Evolutionary conservation across 108 stramenopile genomes (phyloP).

Genomic region (Skeletonema costatum): DNA sequence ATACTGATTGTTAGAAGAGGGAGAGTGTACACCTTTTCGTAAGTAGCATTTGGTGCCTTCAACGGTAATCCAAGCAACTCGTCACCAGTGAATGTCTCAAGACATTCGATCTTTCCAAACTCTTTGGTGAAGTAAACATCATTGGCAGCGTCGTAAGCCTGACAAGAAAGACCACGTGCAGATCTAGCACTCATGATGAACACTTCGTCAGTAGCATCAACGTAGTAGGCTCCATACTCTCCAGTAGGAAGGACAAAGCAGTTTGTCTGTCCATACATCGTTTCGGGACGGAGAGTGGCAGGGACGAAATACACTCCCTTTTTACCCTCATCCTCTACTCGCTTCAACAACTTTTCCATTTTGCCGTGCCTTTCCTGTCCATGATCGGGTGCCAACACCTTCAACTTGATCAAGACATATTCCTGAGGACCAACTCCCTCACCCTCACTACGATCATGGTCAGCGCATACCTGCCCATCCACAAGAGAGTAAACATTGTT

Average conservation of each 20-base stretch:
- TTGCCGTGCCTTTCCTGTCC: slow-evolving; percentile 72
- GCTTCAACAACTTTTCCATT: slow-evolving; percentile 65
- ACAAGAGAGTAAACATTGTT: slow-evolving; percentile 95
- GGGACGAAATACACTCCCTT: slow-evolving; percentile 91
- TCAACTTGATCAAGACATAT: slow-evolving; percentile 97
- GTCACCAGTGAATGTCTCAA: slow-evolving; percentile 84
- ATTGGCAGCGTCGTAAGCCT: slow-evolving; percentile 72
- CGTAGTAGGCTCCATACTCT: slow-evolving; percentile 96
- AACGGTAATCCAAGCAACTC: slow-evolving; percentile 95
- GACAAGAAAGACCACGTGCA: slow-evolving; percentile 92
- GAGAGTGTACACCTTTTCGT: slow-evolving; percentile 95
- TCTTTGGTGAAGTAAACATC: slow-evolving; percentile 75
- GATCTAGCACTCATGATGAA: slow-evolving; percentile 92
- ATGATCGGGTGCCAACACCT: slow-evolving; percentile 87
- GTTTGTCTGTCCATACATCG: slow-evolving; percentile 99
- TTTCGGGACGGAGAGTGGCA: slow-evolving; percentile 98
- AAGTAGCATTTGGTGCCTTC: slow-evolving; percentile 91
- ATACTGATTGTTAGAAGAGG: slow-evolving; percentile 97
- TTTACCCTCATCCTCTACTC: slow-evolving; percentile 37
- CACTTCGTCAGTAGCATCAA: slow-evolving; percentile 86
- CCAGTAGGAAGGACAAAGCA: slow-evolving; percentile 97
- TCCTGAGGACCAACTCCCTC: slow-evolving; percentile 99
- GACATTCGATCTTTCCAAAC: slow-evolving; percentile 81
- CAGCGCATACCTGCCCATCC: slow-evolving; percentile 98
- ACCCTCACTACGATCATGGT: slow-evolving; percentile 96